These are phyloP conservation scores for Cladosporium sphaerospermum DNA, from an alignment of 2,329 filamentous ascomycete genomes.

Conservation along the genomic window DNA sequence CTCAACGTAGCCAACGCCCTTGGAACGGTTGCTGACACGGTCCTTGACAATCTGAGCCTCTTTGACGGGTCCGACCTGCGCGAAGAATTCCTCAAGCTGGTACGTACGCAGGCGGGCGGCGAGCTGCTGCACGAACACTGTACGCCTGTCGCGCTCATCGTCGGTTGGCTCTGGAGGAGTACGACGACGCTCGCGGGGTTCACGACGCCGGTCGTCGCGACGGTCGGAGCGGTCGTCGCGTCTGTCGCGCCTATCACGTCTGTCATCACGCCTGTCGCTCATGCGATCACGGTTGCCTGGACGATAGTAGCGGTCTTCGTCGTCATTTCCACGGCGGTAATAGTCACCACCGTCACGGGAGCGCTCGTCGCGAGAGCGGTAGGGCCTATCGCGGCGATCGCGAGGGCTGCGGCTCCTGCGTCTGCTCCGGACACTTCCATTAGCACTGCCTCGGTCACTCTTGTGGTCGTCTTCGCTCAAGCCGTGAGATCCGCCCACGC, in stretches of 20 bases:
- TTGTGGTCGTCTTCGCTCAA: constrained; percentile 33
- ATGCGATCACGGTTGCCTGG: constrained; percentile 42
- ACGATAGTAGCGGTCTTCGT: constrained; percentile 33
- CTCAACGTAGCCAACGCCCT: constrained; percentile 99
- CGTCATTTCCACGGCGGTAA: constrained; percentile 30
- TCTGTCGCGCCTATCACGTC: constrained; percentile 50
- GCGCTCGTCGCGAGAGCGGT: constrained; percentile 23
- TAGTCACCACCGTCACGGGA: constrained; percentile 21
- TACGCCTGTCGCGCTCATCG: constrained; percentile 93
- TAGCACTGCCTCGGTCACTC: constrained; percentile 30
- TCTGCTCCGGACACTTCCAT: constrained; percentile 30
- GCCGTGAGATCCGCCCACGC: constrained; percentile 44
- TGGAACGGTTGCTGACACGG: constrained; percentile 89
- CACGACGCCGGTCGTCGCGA: constrained; percentile 46
- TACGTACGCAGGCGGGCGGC: constrained; percentile 87
- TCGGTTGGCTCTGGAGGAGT: constrained; percentile 69
- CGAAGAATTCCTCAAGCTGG: constrained; percentile 90
- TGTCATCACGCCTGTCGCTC: constrained; percentile 59
- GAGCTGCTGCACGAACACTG: constrained; percentile 97
- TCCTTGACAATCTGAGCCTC: constrained; percentile 99
- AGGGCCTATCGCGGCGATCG: constrained; percentile 20
- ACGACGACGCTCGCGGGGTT: constrained; percentile 35
- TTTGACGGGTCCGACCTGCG: constrained; percentile 88
- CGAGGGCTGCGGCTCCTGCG: constrained; percentile 20
- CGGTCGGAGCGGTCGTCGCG: constrained; percentile 35